Evolutionary conservation across 2,329 filamentous ascomycete species (phyloP), one percentile per base, ranked within the genome.

Genomic region (Trichoderma polysporum): DNA sequence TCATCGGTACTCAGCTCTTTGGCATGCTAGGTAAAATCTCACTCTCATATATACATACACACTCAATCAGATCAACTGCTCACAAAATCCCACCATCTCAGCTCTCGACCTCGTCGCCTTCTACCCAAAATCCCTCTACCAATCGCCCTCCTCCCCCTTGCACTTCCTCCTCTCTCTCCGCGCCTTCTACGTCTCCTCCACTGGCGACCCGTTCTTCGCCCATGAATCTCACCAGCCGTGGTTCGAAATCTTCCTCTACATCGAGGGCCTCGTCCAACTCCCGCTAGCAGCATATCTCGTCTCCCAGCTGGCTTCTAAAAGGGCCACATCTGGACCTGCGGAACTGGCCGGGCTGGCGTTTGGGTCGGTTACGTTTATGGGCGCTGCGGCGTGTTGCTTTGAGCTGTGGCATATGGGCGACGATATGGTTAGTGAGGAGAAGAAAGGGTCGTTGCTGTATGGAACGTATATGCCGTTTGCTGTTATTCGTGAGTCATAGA

Each of bases 271-370:
- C 52, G 80, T 83, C 67, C 80, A 86, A 71, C 76, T 87, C 4
- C 86, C 86, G 2, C 79, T 84, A 1, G 80, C 80, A 5, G 67
- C 79, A 7, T 87, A 84, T 74, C 81, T 85, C 25, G 75, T 83
- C 17, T 77, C 73, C 69, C 75, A 74, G 8, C 77, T 87, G 10
- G 73, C 72, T 4, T 69, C 73, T 1, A 59, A 65, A 71, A 75
- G 67, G 79, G 74, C 59, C 29, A 81, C 77, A 1, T 76, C 75
- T 45, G 83, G 75, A 3, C 65, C 70, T 5, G 70, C 80, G 2
- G 86, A 88, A 78, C 76, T 88, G 12, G 76, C 85, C 2, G 79
- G 82, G 0, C 71, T 88, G 5, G 80, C 82, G 1, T 87, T 86
- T 72, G 83, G 80, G 0, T 75, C 85, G 58, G 76, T 87, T 73